Evolutionary conservation across 2,329 filamentous ascomycete species (phyloP).

Genomic region (Pestalotiopsis sp.): DNA sequence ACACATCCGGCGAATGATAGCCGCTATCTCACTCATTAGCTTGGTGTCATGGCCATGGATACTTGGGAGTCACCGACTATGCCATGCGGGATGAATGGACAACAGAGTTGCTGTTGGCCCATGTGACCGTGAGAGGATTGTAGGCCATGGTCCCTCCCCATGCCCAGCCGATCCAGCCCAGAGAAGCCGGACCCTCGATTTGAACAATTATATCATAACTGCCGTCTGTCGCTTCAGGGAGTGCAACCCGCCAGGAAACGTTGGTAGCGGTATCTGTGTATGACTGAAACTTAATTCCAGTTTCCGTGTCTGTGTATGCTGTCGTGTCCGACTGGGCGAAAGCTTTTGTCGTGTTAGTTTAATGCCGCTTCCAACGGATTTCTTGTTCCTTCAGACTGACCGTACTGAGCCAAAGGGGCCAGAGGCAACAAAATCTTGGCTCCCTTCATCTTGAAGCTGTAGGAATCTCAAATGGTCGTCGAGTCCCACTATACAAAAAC

Average conservation of each 20-base stretch:
- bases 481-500: not conserved
- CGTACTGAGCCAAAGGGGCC: not conserved
- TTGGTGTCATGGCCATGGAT: not conserved
- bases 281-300: constrained; percentile 46
- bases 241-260: constrained; percentile 33
- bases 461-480: not conserved
- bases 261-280: constrained; percentile 40
- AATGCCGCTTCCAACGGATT: not conserved
- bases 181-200: constrained; percentile 36
- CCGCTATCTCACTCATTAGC: constrained; percentile 27
- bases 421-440: not conserved
- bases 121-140: constrained; percentile 42
- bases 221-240: constrained; percentile 33
- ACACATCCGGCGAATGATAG: constrained; percentile 35
- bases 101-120: constrained; percentile 39
- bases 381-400: not conserved
- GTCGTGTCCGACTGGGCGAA: constrained; percentile 35
- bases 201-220: constrained; percentile 42
- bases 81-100: constrained; percentile 42
- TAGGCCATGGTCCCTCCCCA: constrained; percentile 46
- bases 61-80: constrained; percentile 31
- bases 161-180: constrained; percentile 44
- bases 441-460: not conserved
- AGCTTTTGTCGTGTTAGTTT: not conserved
- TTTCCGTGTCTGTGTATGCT: constrained; percentile 37